A percentile compares a stretch with the other conserved stretches of the same genome.
phyloP scores from a whole-genome alignment of 1,284 basidiomycete species.

The Ganoderma sp. region DNA sequence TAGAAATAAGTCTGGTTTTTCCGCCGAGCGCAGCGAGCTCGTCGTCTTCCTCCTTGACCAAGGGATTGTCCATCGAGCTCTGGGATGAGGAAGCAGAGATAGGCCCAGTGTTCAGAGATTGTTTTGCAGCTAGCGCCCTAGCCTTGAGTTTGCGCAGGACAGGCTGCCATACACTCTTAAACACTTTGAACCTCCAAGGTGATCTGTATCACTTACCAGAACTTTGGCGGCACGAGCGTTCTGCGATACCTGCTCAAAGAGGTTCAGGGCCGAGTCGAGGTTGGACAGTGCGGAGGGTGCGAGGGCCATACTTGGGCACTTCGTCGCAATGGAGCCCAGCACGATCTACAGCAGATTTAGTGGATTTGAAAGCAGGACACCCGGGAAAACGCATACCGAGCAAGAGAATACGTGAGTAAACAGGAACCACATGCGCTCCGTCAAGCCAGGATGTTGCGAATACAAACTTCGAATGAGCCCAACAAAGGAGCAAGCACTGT shows the following conservation, averaged over 20 bases:
- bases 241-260: slow-evolving; percentile 61
- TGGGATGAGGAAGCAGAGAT: slow-evolving; percentile 16
- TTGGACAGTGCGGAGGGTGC: slow-evolving; percentile 67
- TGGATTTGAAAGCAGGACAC: background rate
- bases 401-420: slow-evolving; percentile 78
- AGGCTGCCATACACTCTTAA: slow-evolving; percentile 47
- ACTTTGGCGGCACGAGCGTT: slow-evolving; percentile 61
- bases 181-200: background rate
- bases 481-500: slow-evolving; percentile 70
- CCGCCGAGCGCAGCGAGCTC: slow-evolving; percentile 65
- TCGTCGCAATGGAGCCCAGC: slow-evolving; percentile 68
- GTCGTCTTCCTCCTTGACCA: slow-evolving; percentile 61
- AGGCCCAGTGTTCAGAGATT: slow-evolving; percentile 15
- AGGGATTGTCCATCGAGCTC: slow-evolving; percentile 35
- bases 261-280: slow-evolving; percentile 62
- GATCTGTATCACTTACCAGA: slow-evolving; percentile 48
- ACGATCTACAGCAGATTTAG: slow-evolving; percentile 55
- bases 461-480: slow-evolving; percentile 66
- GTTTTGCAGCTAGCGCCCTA: slow-evolving; percentile 44
- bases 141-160: slow-evolving; percentile 63
- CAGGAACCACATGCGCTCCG: slow-evolving; percentile 74
- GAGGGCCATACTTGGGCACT: slow-evolving; percentile 61
- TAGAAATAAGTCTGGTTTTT: slow-evolving; percentile 63
- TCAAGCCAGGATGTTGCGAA: slow-evolving; percentile 66
- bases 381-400: slow-evolving; percentile 52